Conservation (phyloP, 1,284 basidiomycete species). For the Meira nashicola region DNA sequence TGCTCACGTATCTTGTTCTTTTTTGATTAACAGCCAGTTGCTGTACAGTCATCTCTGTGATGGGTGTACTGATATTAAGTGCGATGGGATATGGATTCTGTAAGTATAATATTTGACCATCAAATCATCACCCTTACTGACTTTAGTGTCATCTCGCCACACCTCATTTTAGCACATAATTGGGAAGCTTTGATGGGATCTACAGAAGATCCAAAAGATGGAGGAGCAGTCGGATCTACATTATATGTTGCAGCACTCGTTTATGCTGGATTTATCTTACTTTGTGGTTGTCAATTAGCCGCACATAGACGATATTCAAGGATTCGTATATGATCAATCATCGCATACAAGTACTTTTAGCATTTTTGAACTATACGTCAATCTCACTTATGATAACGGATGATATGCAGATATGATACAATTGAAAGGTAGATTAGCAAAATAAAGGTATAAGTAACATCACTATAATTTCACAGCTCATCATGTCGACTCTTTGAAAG, state of each 20-base stretch:
- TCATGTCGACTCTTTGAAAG: neutral
- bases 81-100: constrained; percentile 42
- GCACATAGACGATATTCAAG: constrained; percentile 44
- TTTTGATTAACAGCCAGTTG: constrained; percentile 54
- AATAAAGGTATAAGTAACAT: too few species aligned
- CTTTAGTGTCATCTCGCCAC: neutral
- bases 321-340: constrained; percentile 30
- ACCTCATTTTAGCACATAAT: constrained; percentile 22
- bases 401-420: neutral
- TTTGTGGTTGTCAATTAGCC: constrained; percentile 57
- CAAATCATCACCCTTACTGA: neutral
- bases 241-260: constrained; percentile 58
- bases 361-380: neutral
- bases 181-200: constrained; percentile 58
- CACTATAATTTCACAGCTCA: neutral
- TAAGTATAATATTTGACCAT: neutral
- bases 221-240: constrained; percentile 54
- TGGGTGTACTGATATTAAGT: constrained; percentile 58
- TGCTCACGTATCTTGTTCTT: neutral
- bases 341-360: neutral
- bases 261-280: constrained; percentile 57
- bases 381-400: neutral
- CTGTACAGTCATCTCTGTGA: constrained; percentile 58
- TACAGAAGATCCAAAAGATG: constrained; percentile 56
- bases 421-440: neutral